Conservation (phyloP, 495 filamentous ascomycete species). For the Terfezia boudieri region DNA sequence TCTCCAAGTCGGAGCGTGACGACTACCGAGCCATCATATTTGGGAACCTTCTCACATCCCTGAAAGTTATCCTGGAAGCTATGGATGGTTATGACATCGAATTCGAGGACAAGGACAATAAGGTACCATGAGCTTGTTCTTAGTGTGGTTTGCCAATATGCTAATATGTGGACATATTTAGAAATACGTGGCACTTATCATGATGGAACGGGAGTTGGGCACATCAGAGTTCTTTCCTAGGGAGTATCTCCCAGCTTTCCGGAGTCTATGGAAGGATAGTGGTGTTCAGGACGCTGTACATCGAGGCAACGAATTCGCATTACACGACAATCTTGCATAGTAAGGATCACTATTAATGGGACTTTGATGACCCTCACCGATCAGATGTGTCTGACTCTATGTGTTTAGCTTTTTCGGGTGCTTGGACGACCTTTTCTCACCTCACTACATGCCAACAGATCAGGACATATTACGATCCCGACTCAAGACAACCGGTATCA, state of each 20-base stretch:
- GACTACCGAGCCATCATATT: constrained; percentile 92
- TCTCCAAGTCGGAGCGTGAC: constrained; percentile 71
- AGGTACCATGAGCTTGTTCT: constrained; percentile 33
- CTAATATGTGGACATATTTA: constrained; percentile 11
- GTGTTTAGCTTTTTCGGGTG: constrained; percentile 63
- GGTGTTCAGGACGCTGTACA: constrained; percentile 71
- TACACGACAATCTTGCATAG: constrained; percentile 91
- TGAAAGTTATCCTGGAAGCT: constrained; percentile 75
- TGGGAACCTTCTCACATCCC: constrained; percentile 69
- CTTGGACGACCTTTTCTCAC: constrained; percentile 70
- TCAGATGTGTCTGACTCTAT: neutral
- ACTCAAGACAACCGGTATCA: constrained; percentile 87
- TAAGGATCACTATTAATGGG: constrained; percentile 27
- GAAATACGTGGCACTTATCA: constrained; percentile 31
- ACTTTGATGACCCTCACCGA: neutral
- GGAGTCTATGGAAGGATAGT: constrained; percentile 57
- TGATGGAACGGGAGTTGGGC: constrained; percentile 51
- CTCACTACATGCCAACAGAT: constrained; percentile 78
- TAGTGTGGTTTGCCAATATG: neutral
- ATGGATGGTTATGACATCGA: constrained; percentile 70
- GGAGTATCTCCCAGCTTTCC: constrained; percentile 54
- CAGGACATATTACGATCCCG: constrained; percentile 89
- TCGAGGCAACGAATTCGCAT: constrained; percentile 84
- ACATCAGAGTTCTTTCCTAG: constrained; percentile 48
- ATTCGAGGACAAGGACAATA: constrained; percentile 53